phyloP scores from a whole-genome alignment of 2,329 filamentous ascomycete genomes.

The Pseudogymnoascus sp. region DNA sequence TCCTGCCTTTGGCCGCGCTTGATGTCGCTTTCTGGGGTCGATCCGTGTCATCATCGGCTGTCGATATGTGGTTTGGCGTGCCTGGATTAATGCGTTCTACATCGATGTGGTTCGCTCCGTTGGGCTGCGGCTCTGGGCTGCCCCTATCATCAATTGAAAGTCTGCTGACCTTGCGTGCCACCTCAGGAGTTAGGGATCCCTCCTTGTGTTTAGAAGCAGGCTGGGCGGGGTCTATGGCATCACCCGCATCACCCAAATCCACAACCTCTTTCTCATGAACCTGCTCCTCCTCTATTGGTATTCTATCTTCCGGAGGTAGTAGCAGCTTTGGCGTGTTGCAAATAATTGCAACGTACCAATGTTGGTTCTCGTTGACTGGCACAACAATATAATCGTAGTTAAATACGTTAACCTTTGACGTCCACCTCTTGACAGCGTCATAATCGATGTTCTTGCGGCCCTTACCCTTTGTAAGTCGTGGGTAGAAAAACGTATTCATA shows the following conservation, averaged over 20 bases:
- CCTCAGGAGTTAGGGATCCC: slow-evolving; percentile 9
- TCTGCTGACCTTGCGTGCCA: slow-evolving; percentile 13
- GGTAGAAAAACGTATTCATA: slow-evolving; percentile 90
- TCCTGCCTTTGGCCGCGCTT: slow-evolving; percentile 24
- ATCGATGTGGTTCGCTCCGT: neutral
- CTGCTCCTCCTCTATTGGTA: neutral
- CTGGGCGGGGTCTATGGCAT: neutral
- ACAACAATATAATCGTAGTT: slow-evolving; percentile 83
- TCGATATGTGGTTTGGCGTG: neutral
- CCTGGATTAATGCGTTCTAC: neutral
- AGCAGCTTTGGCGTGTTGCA: slow-evolving; percentile 72
- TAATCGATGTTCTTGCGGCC: slow-evolving; percentile 67
- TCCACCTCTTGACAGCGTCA: slow-evolving; percentile 80
- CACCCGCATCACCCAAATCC: neutral
- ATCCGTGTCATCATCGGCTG: slow-evolving; percentile 11
- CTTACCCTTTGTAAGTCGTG: slow-evolving; percentile 58
- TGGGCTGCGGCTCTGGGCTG: slow-evolving; percentile 14
- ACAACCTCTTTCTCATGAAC: slow-evolving; percentile 3
- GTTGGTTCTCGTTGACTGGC: slow-evolving; percentile 77
- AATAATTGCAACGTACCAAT: slow-evolving; percentile 95
- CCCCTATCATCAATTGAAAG: slow-evolving; percentile 11
- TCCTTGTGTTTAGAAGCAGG: neutral
- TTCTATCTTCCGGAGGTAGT: neutral
- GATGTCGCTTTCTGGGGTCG: slow-evolving; percentile 16
- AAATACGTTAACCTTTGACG: slow-evolving; percentile 75